Conservation (phyloP, 768 basidiomycete species). For the Xerocomellus amylosporus region DNA sequence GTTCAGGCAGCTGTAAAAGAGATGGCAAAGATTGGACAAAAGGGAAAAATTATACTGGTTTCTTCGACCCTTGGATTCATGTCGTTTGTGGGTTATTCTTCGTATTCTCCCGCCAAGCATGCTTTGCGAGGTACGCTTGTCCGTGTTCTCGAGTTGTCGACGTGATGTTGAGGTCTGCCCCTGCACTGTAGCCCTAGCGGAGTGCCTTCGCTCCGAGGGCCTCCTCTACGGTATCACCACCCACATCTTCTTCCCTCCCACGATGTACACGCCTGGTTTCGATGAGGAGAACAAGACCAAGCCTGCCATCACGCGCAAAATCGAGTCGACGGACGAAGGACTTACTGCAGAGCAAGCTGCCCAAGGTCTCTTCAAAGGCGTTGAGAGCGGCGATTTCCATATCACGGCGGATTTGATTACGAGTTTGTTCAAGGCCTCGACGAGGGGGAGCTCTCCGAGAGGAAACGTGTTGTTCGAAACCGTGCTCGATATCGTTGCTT, state of each 20-base stretch:
- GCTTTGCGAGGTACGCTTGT: slow-evolving; percentile 67
- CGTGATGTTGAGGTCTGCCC: neutral
- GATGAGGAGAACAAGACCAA: slow-evolving; percentile 76
- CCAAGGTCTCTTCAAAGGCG: slow-evolving; percentile 57
- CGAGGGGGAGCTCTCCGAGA: slow-evolving; percentile 56
- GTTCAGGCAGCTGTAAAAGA: slow-evolving; percentile 62
- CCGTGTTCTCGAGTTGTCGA: neutral
- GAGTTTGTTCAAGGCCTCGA: slow-evolving; percentile 62
- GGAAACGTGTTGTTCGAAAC: slow-evolving; percentile 60
- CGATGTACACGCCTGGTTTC: slow-evolving; percentile 76
- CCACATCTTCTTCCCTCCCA: slow-evolving; percentile 80
- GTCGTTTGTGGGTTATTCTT: slow-evolving; percentile 72
- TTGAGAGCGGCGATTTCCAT: slow-evolving; percentile 67
- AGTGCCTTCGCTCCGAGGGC: slow-evolving; percentile 77
- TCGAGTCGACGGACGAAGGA: slow-evolving; percentile 72
- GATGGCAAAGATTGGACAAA: slow-evolving; percentile 54
- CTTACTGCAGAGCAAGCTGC: slow-evolving; percentile 65
- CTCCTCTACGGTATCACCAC: slow-evolving; percentile 73
- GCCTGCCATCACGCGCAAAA: slow-evolving; percentile 67
- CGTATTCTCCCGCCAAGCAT: slow-evolving; percentile 82
- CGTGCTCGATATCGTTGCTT: slow-evolving; percentile 40
- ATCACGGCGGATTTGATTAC: slow-evolving; percentile 73
- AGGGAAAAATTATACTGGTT: slow-evolving; percentile 74
- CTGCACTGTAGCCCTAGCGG: slow-evolving; percentile 63
- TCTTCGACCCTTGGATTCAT: slow-evolving; percentile 74